Conservation (phyloP, 345 rosid species). For the Rubroshorea leprosula region DNA sequence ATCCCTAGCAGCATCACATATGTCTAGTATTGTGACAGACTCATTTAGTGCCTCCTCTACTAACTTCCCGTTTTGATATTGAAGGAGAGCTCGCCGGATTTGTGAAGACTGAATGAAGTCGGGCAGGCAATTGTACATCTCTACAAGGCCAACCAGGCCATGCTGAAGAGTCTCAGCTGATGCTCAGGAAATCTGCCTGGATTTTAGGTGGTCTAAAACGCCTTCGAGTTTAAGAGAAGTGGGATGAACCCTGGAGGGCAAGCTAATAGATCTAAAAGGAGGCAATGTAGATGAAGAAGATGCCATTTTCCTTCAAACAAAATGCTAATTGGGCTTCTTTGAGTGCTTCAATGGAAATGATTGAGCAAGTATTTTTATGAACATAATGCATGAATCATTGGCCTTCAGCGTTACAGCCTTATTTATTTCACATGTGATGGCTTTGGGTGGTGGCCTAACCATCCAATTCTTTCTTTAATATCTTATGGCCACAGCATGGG, state of each 20-base stretch:
- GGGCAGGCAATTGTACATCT: conserved; percentile 34
- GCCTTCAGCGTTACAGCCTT: too few relatives aligned
- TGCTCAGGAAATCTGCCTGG: conserved; percentile 23
- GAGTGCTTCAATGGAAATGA: conserved; percentile 4
- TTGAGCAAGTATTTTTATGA: conserved; percentile 4
- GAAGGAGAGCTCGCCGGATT: conserved; percentile 18
- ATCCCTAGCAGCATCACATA: conserved; percentile 36
- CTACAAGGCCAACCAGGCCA: conserved; percentile 35
- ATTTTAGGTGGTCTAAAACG: conserved; percentile 34
- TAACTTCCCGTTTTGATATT: conserved; percentile 12
- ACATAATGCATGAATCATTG: neutral
- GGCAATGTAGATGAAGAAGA: conserved; percentile 12
- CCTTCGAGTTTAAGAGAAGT: conserved; percentile 38
- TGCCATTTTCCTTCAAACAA: conserved; percentile 12
- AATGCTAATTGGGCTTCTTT: neutral
- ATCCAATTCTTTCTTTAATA: neutral
- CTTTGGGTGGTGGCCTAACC: too few relatives aligned
- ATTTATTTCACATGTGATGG: too few relatives aligned
- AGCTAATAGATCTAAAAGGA: conserved; percentile 45
- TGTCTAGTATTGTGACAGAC: conserved; percentile 38
- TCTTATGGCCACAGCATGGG: conserved; percentile 10
- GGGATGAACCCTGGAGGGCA: conserved; percentile 48
- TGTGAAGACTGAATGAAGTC: conserved; percentile 31
- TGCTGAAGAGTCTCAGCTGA: conserved; percentile 28
- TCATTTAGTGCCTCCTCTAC: conserved; percentile 39